Percentiles rank a stretch among this genome's conserved stretches.
Evolutionary conservation across 371 early-diverging fungal species (phyloP).

Genomic region (Rhizopus stolonifer): DNA sequence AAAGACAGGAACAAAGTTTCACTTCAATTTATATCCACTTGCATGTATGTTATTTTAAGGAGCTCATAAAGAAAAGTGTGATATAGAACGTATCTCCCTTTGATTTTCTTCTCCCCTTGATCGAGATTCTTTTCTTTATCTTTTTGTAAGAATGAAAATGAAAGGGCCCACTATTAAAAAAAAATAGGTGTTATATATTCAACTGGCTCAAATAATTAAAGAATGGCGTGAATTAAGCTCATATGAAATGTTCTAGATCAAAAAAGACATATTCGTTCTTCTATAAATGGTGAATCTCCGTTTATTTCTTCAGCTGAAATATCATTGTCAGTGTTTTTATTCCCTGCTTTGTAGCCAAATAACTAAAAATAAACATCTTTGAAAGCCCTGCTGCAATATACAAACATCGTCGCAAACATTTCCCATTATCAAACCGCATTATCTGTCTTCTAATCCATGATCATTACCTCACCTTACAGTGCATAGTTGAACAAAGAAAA

Average conservation of each 20-base stretch:
- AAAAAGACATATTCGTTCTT: neutral
- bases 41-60: conserved; percentile 1
- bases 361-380: too few relatives aligned
- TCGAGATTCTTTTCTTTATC: conserved; percentile 1
- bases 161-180: neutral
- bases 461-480: too few relatives aligned
- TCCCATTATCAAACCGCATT: too few relatives aligned
- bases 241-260: neutral
- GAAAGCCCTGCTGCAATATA: too few relatives aligned
- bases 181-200: conserved; percentile 1
- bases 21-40: conserved; percentile 2
- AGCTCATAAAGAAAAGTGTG: neutral
- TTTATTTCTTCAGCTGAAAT: neutral
- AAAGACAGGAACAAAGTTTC: neutral
- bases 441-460: too few relatives aligned
- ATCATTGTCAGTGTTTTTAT: too few relatives aligned
- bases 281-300: conserved; percentile 5
- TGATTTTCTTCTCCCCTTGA: neutral
- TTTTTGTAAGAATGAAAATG: conserved; percentile 2
- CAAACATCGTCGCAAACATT: too few relatives aligned
- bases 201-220: conserved; percentile 2
- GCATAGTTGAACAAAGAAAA: too few relatives aligned
- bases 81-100: neutral
- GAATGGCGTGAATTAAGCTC: conserved; percentile 2
- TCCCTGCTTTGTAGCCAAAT: too few relatives aligned